Evolutionary conservation across 192 early-diverging fungal genomes (phyloP).

Genomic region (Entrophospora sp.): DNA sequence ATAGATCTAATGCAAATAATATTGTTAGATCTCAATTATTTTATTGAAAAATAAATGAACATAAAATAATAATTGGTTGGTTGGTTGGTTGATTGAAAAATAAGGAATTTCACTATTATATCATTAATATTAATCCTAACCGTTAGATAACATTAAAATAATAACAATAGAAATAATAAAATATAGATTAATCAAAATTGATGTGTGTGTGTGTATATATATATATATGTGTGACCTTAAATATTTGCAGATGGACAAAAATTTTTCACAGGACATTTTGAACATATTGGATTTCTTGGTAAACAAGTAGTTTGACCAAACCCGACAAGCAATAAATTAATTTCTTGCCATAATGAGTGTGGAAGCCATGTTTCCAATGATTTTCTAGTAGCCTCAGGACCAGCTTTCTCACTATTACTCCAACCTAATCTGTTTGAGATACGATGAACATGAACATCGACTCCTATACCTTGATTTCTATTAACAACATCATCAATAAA

Average conservation of each 20-base stretch:
- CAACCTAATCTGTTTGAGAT: constrained; percentile 85
- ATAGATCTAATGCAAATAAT: too few relatives aligned
- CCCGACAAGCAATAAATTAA: constrained; percentile 86
- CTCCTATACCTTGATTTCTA: constrained; percentile 81
- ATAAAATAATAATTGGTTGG: too few relatives aligned
- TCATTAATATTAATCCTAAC: too few relatives aligned
- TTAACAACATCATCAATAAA: background rate
- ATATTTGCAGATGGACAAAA: background rate
- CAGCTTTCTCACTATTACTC: constrained; percentile 61
- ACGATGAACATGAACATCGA: constrained; percentile 92
- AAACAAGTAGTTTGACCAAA: constrained; percentile 81
- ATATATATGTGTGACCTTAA: too few relatives aligned
- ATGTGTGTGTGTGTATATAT: too few relatives aligned
- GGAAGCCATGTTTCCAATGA: constrained; percentile 77
- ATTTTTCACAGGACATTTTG: constrained; percentile 64
- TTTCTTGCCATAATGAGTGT: constrained; percentile 69
- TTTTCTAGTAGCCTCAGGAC: constrained; percentile 75
- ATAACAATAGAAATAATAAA: too few relatives aligned
- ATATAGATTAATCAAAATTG: too few relatives aligned
- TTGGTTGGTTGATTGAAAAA: too few relatives aligned
- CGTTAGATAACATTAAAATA: too few relatives aligned
- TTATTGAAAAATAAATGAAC: too few relatives aligned
- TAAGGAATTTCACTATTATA: too few relatives aligned
- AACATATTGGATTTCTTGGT: constrained; percentile 66
- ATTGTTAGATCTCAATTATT: too few relatives aligned